Conservation (phyloP, 345 rosid species). For the Trapa bicornis region DNA sequence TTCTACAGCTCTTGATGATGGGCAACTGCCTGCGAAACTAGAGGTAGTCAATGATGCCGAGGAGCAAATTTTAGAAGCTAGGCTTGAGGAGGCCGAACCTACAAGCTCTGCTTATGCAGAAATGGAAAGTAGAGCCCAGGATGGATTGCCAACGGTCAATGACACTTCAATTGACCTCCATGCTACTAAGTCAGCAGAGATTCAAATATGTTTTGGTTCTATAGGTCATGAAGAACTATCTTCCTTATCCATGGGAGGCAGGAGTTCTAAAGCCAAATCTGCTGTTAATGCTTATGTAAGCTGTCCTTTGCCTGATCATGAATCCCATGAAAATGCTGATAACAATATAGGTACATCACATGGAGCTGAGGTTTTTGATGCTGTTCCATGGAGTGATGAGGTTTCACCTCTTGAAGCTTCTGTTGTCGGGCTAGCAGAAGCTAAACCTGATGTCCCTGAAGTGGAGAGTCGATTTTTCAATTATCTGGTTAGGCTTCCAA, state of each 20-base stretch:
- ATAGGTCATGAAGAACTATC: conserved; percentile 12
- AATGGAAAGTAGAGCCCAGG: conserved; percentile 11
- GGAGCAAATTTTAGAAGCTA: neutral
- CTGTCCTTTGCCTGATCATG: neutral
- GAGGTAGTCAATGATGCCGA: conserved; percentile 5
- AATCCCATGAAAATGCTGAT: conserved; percentile 5
- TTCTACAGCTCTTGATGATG: conserved; percentile 6
- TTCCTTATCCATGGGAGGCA: conserved; percentile 7
- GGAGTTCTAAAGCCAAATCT: conserved; percentile 2
- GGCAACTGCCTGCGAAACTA: conserved; percentile 6
- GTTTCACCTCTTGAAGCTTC: conserved; percentile 18
- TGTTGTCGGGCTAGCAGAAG: conserved; percentile 24
- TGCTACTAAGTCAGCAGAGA: conserved; percentile 7
- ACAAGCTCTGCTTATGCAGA: conserved; percentile 6
- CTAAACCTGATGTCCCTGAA: conserved; percentile 20
- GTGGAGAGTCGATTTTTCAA: conserved; percentile 41
- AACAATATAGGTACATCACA: conserved; percentile 7
- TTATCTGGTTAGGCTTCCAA: conserved; percentile 49
- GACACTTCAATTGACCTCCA: conserved; percentile 9
- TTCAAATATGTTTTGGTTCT: conserved; percentile 9
- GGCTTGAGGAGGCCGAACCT: conserved; percentile 6
- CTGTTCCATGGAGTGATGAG: conserved; percentile 11
- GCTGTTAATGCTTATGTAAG: conserved; percentile 1
- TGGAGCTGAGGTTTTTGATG: conserved; percentile 15
- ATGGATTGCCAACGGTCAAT: conserved; percentile 14